Conservation (phyloP, 805 yeast genomes). For the Dipodascopsis uninucleata region DNA sequence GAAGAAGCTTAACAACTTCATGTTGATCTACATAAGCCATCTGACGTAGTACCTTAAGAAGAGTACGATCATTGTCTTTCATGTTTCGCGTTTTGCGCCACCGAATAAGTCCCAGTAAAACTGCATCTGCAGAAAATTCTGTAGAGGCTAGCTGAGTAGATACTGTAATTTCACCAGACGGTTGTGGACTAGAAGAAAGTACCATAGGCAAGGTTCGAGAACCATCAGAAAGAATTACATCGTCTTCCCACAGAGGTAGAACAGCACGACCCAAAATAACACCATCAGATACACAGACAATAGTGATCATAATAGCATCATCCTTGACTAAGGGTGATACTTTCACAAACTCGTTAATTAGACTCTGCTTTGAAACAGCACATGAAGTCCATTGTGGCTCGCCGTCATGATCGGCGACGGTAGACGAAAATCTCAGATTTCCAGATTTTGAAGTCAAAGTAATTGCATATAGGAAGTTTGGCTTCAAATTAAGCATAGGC, state of each 20-base stretch:
- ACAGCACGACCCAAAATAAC: slow-evolving; percentile 57
- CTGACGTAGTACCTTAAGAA: slow-evolving; percentile 18
- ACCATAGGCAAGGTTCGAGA: slow-evolving; percentile 2
- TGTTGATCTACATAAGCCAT: slow-evolving; percentile 47
- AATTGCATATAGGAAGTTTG: neutral
- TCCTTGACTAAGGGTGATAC: slow-evolving; percentile 53
- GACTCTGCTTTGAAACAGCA: slow-evolving; percentile 67
- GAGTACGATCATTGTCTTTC: slow-evolving; percentile 6
- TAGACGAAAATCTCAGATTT: neutral
- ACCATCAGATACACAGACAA: slow-evolving; percentile 58
- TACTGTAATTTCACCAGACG: slow-evolving; percentile 11
- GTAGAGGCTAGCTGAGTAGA: slow-evolving; percentile 17
- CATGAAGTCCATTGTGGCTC: slow-evolving; percentile 49
- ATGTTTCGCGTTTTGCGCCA: slow-evolving; percentile 14
- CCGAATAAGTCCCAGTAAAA: slow-evolving; percentile 16
- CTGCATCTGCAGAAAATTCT: slow-evolving; percentile 19
- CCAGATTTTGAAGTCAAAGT: slow-evolving; percentile 1
- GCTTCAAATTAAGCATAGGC: neutral
- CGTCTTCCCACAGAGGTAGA: slow-evolving; percentile 39
- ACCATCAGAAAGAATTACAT: slow-evolving; percentile 18
- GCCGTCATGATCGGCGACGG: slow-evolving; percentile 44
- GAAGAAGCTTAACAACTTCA: slow-evolving; percentile 48
- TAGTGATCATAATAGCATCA: slow-evolving; percentile 51
- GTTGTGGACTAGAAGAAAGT: slow-evolving; percentile 3
- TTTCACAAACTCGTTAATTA: slow-evolving; percentile 65